Base-by-base conservation (phyloP, 2,329 filamentous ascomycete genomes). In the Boeremia exigua region DNA sequence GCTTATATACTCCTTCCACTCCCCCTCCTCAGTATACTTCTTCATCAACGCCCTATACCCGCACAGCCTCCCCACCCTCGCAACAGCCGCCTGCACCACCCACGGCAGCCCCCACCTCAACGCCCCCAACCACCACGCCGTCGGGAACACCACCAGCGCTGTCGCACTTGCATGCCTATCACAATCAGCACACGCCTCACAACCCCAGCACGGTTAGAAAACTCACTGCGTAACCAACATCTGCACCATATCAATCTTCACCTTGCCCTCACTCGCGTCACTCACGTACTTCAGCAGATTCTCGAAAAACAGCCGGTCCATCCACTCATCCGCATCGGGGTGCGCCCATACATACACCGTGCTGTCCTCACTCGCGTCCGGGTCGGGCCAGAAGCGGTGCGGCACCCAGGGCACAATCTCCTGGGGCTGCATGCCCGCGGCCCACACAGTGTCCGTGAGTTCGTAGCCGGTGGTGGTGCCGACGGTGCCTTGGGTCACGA, bases 11-110 rank as follows among this genome's bases (percentile, higher is more conserved):
- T 44, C 50, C 6, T 52, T 46, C 60, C 62, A 65, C 25, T 66
- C 75, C 56, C 75, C 75, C 59, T 69, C 71, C 48, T 64, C 44
- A 17, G 70, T 58, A 51, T 63, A 61, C 47, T 57, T 56, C 40
- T 61, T 47, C 33, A 61, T 56, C 50, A 65, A 39, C 12, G 56
- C 48, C 36, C 15, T 54, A 48, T 63, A 60, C 6, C 62, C 60
- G 5, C 33, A 46, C 40, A 54, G 44, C 27, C 32, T 47, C 11
- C 56, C 62, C 14, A 59, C 37, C 25, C 29, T n/a, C 23, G 62
- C 60, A 46, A 58, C 15, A 17, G 33, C 32, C 2, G 51, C 52
- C 33, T 65, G 60, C 25, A 65, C 14, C 39, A 40, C 34, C 50
- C 55, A 65, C 38, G 62, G 62, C 4, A 62, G 32, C 58, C 62